Conservation (phyloP, 2,329 filamentous ascomycete species). For the Xylariaceae sp. region DNA sequence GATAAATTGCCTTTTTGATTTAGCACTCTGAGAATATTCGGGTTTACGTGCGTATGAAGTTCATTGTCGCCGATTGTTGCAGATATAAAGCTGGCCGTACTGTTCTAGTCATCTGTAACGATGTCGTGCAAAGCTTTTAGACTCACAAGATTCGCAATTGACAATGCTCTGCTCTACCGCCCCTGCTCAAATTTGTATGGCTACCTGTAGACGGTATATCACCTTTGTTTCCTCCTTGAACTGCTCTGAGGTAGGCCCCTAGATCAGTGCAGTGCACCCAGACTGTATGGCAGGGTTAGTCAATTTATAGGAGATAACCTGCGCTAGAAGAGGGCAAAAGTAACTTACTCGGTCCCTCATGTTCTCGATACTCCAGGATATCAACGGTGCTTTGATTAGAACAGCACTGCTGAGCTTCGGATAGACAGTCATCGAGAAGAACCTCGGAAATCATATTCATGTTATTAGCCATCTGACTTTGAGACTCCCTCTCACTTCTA, state of each 20-base stretch:
- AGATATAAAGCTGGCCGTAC: background rate
- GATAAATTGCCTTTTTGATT: constrained; percentile 1
- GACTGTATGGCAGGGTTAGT: background rate
- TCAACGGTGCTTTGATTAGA: background rate
- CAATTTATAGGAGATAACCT: background rate
- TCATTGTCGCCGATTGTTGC: background rate
- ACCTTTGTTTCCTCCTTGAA: background rate
- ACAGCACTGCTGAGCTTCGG: background rate
- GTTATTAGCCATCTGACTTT: too few species aligned
- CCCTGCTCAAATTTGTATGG: background rate
- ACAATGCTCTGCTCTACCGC: background rate
- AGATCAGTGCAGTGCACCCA: background rate
- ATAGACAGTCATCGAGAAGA: background rate
- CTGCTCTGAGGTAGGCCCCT: background rate
- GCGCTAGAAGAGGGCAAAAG: background rate
- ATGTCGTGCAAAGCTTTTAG: background rate
- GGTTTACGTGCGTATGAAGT: constrained; percentile 2
- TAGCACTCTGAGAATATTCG: background rate
- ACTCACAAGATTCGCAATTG: constrained; percentile 4
- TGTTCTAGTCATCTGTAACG: background rate
- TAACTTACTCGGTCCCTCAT: background rate
- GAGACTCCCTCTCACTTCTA: too few species aligned
- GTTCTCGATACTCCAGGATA: background rate
- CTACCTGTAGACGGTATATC: background rate
- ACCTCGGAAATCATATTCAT: background rate